phyloP scores from a whole-genome alignment of 129 eudicot species.

The Flaveria bidentis region DNA sequence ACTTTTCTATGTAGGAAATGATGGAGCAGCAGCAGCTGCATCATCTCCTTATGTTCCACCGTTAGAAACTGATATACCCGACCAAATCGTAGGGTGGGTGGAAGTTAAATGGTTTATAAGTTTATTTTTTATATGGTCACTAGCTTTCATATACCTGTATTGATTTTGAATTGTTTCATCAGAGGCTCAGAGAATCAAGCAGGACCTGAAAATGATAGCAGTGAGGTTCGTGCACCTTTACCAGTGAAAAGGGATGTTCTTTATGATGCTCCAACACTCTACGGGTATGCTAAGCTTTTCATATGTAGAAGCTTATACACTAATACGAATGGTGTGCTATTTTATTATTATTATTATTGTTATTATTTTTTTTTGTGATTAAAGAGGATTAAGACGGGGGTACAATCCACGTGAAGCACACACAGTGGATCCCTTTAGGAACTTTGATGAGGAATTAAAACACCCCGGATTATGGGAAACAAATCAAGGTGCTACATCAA shows the following conservation, averaged over 20 bases:
- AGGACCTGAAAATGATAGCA: constrained; percentile 41
- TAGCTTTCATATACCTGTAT: not conserved
- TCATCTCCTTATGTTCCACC: constrained; percentile 55
- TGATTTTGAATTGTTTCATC: constrained; percentile 17
- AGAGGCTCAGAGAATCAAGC: constrained; percentile 42
- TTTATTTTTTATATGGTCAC: not conserved
- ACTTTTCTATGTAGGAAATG: constrained; percentile 80
- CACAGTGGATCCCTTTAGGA: constrained; percentile 83
- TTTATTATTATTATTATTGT: not conserved
- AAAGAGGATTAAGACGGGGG: constrained; percentile 58
- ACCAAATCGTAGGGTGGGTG: constrained; percentile 54
- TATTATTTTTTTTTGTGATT: constrained; percentile 19
- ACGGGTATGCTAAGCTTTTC: constrained; percentile 52
- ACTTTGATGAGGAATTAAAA: constrained; percentile 87
- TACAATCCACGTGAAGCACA: constrained; percentile 60
- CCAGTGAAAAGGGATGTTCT: constrained; percentile 96
- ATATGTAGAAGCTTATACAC: constrained; percentile 10
- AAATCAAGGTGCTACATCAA: constrained; percentile 64
- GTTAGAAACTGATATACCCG: constrained; percentile 41
- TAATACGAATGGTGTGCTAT: not conserved
- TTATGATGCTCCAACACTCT: constrained; percentile 62
- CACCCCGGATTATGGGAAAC: constrained; percentile 79
- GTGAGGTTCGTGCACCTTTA: constrained; percentile 82
- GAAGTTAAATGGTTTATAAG: not conserved
- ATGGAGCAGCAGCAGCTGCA: constrained; percentile 42